A percentile compares a stretch with the other conserved stretches of the same genome.
These are phyloP conservation scores for Eucalyptus erythrocorys DNA, from an alignment of 345 rosid genomes.

Conservation along the genomic window DNA sequence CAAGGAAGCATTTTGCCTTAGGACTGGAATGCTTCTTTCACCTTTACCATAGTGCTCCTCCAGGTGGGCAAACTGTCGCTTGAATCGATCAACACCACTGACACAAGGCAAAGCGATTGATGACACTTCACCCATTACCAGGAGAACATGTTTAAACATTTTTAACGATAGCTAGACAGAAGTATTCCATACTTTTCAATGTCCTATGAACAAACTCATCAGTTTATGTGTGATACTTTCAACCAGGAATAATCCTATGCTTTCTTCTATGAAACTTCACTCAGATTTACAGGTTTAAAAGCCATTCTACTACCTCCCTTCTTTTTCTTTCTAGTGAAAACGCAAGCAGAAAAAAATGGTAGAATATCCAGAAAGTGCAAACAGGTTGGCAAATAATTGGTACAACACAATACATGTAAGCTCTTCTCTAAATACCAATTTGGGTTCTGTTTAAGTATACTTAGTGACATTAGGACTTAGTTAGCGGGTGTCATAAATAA, in stretches of 20 bases:
- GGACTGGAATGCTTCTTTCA: slow-evolving; percentile 72
- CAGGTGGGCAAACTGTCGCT: slow-evolving; percentile 96
- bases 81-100: slow-evolving; percentile 98
- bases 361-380: background rate
- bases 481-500: background rate
- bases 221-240: background rate
- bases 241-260: background rate
- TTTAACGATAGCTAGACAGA: background rate
- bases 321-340: background rate
- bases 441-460: background rate
- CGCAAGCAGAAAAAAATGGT: background rate
- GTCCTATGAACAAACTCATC: background rate
- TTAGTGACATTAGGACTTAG: background rate
- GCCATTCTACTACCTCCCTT: background rate
- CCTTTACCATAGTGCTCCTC: slow-evolving; percentile 88
- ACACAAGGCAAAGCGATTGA: background rate
- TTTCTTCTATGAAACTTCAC: background rate
- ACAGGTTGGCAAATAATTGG: background rate
- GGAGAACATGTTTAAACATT: background rate
- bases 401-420: background rate
- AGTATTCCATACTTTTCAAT: background rate
- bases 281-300: background rate
- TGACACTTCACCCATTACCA: background rate
- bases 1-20: slow-evolving; percentile 84
- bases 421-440: background rate